These are phyloP conservation scores for Tetracladium setigerum DNA, from an alignment of 495 filamentous ascomycete species.

Conservation along the genomic window DNA sequence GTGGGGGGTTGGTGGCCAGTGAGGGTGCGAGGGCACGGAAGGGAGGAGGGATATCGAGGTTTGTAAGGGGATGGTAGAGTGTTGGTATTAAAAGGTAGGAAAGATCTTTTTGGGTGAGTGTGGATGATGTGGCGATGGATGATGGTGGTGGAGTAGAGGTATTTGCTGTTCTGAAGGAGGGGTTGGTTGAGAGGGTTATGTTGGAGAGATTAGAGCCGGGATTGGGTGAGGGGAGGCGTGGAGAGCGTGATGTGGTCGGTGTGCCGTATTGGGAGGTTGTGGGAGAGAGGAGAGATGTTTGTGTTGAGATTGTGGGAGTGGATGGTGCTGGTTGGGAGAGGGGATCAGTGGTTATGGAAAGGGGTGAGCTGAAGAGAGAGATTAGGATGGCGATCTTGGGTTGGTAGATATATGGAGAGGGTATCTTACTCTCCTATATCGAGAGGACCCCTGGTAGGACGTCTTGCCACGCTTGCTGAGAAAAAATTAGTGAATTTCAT, in stretches of 20 bases:
- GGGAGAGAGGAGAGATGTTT: slow-evolving; percentile 4
- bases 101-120: slow-evolving; percentile 55
- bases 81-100: slow-evolving; percentile 69
- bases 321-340: slow-evolving; percentile 16
- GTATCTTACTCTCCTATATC: slow-evolving; percentile 44
- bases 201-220: slow-evolving; percentile 17
- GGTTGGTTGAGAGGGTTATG: slow-evolving; percentile 2
- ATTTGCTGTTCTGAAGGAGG: slow-evolving; percentile 6
- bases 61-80: slow-evolving; percentile 72
- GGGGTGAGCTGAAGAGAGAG: slow-evolving; percentile 20
- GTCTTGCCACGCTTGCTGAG: slow-evolving; percentile 19
- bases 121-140: slow-evolving; percentile 19
- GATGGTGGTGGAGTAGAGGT: slow-evolving; percentile 13
- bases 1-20: slow-evolving; percentile 24
- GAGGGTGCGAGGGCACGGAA: slow-evolving; percentile 37
- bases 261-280: slow-evolving; percentile 10
- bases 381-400: slow-evolving; percentile 9
- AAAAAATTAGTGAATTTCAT: background rate
- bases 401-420: slow-evolving; percentile 4
- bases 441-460: slow-evolving; percentile 48
- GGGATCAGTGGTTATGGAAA: slow-evolving; percentile 10
- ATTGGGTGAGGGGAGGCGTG: slow-evolving; percentile 19
- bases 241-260: slow-evolving; percentile 8
- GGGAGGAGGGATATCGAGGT: slow-evolving; percentile 55
- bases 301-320: background rate